phyloP scores from a whole-genome alignment of 2,329 filamentous ascomycete genomes.

The Talaromyces sp. region DNA sequence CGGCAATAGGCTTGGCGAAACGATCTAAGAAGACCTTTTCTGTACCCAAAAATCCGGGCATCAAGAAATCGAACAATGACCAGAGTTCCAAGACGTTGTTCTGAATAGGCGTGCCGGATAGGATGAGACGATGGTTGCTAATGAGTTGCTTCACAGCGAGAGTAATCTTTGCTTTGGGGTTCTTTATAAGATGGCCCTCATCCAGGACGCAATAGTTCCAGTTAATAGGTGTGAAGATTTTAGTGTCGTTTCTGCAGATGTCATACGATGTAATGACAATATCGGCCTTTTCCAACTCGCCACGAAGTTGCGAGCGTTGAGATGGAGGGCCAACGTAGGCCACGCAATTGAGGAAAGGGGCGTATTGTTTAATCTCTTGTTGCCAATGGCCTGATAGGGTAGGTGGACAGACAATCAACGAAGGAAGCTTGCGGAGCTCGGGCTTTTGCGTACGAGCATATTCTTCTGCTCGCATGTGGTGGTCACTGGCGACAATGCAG shows the following conservation, averaged over 20 bases:
- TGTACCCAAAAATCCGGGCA: constrained; percentile 94
- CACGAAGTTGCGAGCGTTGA: constrained; percentile 70
- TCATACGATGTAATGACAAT: constrained; percentile 98
- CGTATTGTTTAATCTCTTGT: constrained; percentile 93
- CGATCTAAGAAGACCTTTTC: constrained; percentile 97
- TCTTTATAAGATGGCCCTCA: constrained; percentile 98
- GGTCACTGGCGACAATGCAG: constrained; percentile 96
- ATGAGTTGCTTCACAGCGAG: constrained; percentile 83
- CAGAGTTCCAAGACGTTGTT: constrained; percentile 96
- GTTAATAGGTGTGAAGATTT: constrained; percentile 73
- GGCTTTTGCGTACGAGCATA: constrained; percentile 75
- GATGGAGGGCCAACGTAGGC: constrained; percentile 87
- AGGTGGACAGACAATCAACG: constrained; percentile 91
- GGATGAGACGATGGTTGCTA: constrained; percentile 91
- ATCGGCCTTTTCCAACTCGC: constrained; percentile 71
- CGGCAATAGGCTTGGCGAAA: constrained; percentile 91
- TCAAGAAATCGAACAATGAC: constrained; percentile 97
- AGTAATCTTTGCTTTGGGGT: constrained; percentile 93
- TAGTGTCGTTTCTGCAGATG: constrained; percentile 93
- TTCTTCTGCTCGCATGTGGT: constrained; percentile 88
- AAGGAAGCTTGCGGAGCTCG: constrained; percentile 77
- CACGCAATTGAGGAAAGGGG: constrained; percentile 84
- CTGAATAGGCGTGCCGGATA: constrained; percentile 95
- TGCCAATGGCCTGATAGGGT: constrained; percentile 98
- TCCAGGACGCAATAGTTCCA: constrained; percentile 99